Percentiles rank a stretch among this genome's conserved stretches.
These are phyloP conservation scores for Bipolaris zeicola DNA, from an alignment of 2,329 filamentous ascomycete genomes.

Conservation along the genomic window DNA sequence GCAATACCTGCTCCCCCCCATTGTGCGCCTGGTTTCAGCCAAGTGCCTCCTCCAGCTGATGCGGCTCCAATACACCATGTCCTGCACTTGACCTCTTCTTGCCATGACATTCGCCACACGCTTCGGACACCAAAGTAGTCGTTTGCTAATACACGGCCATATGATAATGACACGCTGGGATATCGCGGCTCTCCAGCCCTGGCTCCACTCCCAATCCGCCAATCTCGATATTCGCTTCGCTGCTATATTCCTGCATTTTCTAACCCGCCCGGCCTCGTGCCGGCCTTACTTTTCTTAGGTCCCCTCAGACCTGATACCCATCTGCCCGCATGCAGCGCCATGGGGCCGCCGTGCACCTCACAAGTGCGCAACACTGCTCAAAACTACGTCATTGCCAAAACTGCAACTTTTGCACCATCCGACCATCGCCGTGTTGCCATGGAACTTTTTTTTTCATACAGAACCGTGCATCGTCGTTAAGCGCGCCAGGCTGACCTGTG, in stretches of 20 bases:
- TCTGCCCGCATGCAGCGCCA: constrained; percentile 3
- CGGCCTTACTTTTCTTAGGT: constrained; percentile 9
- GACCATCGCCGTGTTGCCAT: not conserved
- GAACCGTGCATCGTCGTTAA: not conserved
- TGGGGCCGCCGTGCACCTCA: not conserved
- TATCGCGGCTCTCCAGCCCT: constrained; percentile 18
- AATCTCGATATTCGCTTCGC: not conserved
- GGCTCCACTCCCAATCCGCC: constrained; percentile 13
- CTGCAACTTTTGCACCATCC: not conserved
- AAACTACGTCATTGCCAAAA: constrained; percentile 3
- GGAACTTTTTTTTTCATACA: not conserved
- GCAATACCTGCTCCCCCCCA: not conserved
- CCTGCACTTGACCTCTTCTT: constrained; percentile 5
- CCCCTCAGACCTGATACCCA: constrained; percentile 1
- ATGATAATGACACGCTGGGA: constrained; percentile 16
- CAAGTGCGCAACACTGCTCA: not conserved
- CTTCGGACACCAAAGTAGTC: not conserved
- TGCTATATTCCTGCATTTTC: constrained; percentile 12
- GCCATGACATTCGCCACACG: constrained; percentile 13
- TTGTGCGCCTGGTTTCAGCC: constrained; percentile 7
- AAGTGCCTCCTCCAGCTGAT: constrained; percentile 30
- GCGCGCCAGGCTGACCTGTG: constrained; percentile 20
- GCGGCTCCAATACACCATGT: constrained; percentile 32
- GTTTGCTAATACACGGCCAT: constrained; percentile 13
- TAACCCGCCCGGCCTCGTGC: constrained; percentile 9